phyloP scores from a whole-genome alignment of 192 early-diverging fungal species.

The Blastocladiella britannica region DNA sequence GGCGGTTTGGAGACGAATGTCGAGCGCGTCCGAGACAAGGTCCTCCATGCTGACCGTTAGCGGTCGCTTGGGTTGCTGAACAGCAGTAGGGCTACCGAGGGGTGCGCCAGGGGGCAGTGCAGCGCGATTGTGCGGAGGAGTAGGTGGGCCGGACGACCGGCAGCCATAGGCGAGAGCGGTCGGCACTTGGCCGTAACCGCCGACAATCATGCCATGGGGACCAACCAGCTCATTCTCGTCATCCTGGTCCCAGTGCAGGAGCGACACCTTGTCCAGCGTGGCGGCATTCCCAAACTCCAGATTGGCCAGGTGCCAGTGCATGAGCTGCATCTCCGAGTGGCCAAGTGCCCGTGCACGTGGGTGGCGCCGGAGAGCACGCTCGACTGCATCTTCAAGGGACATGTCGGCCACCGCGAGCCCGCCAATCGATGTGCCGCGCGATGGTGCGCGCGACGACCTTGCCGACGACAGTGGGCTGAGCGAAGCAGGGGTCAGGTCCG shows the following conservation, averaged over 20 bases:
- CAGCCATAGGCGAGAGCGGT: conserved; percentile 10
- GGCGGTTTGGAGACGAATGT: conserved; percentile 12
- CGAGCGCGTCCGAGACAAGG: no score
- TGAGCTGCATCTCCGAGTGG: conserved; percentile 12
- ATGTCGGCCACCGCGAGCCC: no score
- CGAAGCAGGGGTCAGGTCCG: no score
- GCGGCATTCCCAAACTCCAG: conserved; percentile 25
- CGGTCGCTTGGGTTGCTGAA: no score
- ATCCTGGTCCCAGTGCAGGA: conserved; percentile 21
- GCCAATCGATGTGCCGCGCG: no score
- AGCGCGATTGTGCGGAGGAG: no score
- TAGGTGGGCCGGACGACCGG: no score
- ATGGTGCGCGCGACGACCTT: no score
- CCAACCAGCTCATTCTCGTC: conserved; percentile 20
- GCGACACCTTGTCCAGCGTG: conserved; percentile 11
- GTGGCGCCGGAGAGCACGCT: conserved; percentile 18
- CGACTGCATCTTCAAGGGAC: conserved; percentile 22
- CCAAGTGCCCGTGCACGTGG: conserved; percentile 10
- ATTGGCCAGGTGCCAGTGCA: conserved; percentile 25
- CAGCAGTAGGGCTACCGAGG: no score
- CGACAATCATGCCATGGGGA: conserved; percentile 11
- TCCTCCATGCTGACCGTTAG: no score
- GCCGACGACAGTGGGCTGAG: no score
- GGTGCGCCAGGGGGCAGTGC: no score
- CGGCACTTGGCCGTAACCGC: conserved; percentile 16